Evolutionary conservation across 23 red algal genomes (phyloP), one percentile per base, ranked within the genome.

Genomic region (Chondrus crispus): DNA sequence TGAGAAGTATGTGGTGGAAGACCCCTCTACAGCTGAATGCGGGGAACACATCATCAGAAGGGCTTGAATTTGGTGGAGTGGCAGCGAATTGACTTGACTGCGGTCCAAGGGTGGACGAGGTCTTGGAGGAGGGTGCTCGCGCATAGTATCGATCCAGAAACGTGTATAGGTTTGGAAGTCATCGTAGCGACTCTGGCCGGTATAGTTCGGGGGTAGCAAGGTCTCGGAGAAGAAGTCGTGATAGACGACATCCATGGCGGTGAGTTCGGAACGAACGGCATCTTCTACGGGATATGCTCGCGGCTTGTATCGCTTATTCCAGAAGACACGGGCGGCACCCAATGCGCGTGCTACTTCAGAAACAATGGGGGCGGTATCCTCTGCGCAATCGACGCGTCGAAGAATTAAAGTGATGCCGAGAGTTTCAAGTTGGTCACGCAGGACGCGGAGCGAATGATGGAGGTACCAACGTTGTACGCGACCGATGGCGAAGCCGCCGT

Each of bases 261-360:
- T 35, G 3, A 89, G 72, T 24, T 46, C 49, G 19, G 29, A 55
- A 35, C 68, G 63, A 19, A 89, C 85, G 54, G 66, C 85, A n/a
- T 73, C 66, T n/a, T 89, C 85, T 35, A 89, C 85, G 8, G 85
- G 85, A 3, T 89, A 89, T 2, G 85, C 85, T 19, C 72, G 46
- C 13, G 85, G 85, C 54, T 91, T 91, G 28, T 82, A 82, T 49
- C 91, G 58, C 72, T 85, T 85, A 36, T 85, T 94, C 91, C 91
- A 94, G 64, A 94, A 85, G 20, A 94, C 91, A 28, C 37, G 48
- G 46, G 69, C 32, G 41, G 91, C 91, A 46, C 72, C 44, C 16
- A 87, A 32, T 5, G 68, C 36, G 18, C 60, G 57, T 24, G 46
- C 89, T 36, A 93, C 89, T 6, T 69, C 76, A 10, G 77, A 46